Percentiles rank a stretch among this genome's conserved stretches.
phyloP scores from a whole-genome alignment of 2,329 filamentous ascomycete genomes.

The Didymella lethalis region DNA sequence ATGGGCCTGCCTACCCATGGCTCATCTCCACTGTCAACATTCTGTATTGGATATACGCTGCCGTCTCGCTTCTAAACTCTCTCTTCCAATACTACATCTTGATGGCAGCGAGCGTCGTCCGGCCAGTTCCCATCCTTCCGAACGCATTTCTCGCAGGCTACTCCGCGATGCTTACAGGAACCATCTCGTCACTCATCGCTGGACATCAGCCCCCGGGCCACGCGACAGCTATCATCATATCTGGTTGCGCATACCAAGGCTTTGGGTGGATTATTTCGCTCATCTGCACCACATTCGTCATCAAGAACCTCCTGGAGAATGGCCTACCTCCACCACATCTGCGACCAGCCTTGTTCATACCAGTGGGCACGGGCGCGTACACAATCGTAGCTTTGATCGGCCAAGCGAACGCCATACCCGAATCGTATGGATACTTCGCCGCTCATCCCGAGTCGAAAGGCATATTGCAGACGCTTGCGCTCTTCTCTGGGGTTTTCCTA shows the following conservation, averaged over 20 bases:
- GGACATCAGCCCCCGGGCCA: conserved; percentile 63
- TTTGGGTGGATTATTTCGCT: conserved; percentile 70
- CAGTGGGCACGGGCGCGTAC: conserved; percentile 73
- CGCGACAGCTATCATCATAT: conserved; percentile 67
- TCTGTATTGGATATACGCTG: conserved; percentile 55
- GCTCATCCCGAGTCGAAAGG: conserved; percentile 27
- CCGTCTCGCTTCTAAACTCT: conserved; percentile 43
- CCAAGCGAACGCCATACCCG: conserved; percentile 63
- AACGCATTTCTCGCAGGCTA: conserved; percentile 73
- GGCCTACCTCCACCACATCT: conserved; percentile 68
- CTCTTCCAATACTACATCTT: conserved; percentile 65
- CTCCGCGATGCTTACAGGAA: conserved; percentile 75
- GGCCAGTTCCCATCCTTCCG: conserved; percentile 71
- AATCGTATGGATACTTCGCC: conserved; percentile 40
- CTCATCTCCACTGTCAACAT: conserved; percentile 45
- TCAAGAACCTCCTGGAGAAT: conserved; percentile 69
- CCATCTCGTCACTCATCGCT: conserved; percentile 70
- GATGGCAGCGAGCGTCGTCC: conserved; percentile 64
- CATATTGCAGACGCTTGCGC: conserved; percentile 53
- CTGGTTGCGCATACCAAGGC: conserved; percentile 72
- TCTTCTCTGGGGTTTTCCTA: conserved; percentile 61
- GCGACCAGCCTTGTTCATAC: conserved; percentile 74
- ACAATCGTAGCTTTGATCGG: conserved; percentile 75
- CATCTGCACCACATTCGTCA: conserved; percentile 73
- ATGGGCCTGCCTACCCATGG: conserved; percentile 47